Percentiles rank a stretch among this genome's conserved stretches.
These are phyloP conservation scores for Emericellopsis terricola DNA, from an alignment of 495 filamentous ascomycete genomes.

Conservation along the genomic window DNA sequence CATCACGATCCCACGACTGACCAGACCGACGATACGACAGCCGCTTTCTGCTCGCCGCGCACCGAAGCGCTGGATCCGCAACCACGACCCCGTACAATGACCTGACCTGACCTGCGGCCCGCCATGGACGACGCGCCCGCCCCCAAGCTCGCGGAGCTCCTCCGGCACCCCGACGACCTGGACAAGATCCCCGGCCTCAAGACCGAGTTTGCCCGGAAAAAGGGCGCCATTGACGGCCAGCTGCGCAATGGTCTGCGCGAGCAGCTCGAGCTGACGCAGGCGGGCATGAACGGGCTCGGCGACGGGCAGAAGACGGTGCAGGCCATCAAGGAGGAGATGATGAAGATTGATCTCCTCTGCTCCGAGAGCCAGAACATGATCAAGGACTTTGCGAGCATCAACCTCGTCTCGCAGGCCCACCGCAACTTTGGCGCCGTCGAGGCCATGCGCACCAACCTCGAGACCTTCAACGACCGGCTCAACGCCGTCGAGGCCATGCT, in stretches of 20 bases:
- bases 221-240: slow-evolving; percentile 73
- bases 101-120: too few species aligned
- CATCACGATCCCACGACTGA: too few species aligned
- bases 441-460: slow-evolving; percentile 76
- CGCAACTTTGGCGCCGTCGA: slow-evolving; percentile 84
- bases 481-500: slow-evolving; percentile 57
- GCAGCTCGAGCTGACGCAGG: slow-evolving; percentile 81
- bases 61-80: too few species aligned
- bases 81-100: too few species aligned
- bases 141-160: slow-evolving; percentile 56
- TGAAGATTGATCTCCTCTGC: slow-evolving; percentile 95
- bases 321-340: slow-evolving; percentile 90
- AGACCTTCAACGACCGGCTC: slow-evolving; percentile 64
- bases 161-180: slow-evolving; percentile 65
- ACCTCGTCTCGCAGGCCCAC: slow-evolving; percentile 81
- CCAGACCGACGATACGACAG: too few species aligned
- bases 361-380: slow-evolving; percentile 93
- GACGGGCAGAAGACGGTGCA: slow-evolving; percentile 79
- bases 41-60: too few species aligned
- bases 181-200: slow-evolving; percentile 87
- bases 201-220: slow-evolving; percentile 88
- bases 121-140: slow-evolving; percentile 26
- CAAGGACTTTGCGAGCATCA: slow-evolving; percentile 91
- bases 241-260: slow-evolving; percentile 73
- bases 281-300: slow-evolving; percentile 67